These are phyloP conservation scores for Syzygium aromaticum DNA, from an alignment of 345 rosid species.

Conservation along the genomic window DNA sequence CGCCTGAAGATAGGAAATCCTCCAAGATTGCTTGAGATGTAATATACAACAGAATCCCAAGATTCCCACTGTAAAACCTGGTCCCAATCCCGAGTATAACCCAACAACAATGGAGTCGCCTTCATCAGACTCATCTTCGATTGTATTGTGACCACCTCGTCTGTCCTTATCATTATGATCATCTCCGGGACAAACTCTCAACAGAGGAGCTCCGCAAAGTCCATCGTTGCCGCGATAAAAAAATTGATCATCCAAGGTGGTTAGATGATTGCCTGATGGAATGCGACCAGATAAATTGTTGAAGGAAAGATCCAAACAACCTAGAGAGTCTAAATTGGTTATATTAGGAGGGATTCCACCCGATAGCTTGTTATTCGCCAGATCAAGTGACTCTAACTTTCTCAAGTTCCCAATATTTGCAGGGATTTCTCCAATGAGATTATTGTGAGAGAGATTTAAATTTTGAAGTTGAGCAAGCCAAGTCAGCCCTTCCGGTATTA, in stretches of 20 bases:
- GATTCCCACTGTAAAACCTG: not conserved
- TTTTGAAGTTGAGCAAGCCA: not conserved
- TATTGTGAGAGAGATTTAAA: not conserved
- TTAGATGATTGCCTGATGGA: no score
- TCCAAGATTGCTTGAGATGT: not conserved
- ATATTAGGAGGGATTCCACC: no score
- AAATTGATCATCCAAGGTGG: no score
- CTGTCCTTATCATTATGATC: fast-evolving
- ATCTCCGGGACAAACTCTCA: not conserved
- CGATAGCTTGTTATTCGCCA: no score
- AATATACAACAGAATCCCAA: not conserved
- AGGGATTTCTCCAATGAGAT: not conserved
- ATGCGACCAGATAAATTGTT: no score
- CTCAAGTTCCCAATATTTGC: fast-evolving
- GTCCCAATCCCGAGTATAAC: not conserved
- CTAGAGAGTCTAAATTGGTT: no score
- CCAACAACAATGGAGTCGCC: not conserved
- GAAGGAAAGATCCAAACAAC: no score
- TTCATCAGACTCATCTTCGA: not conserved
- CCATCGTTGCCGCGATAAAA: no score
- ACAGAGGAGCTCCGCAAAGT: no score
- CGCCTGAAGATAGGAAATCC: not conserved
- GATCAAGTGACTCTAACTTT: not conserved
- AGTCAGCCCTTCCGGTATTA: not conserved
- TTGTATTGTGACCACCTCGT: not conserved